Base-by-base conservation (phyloP, 106 monocot species). In the Allium sativum region DNA sequence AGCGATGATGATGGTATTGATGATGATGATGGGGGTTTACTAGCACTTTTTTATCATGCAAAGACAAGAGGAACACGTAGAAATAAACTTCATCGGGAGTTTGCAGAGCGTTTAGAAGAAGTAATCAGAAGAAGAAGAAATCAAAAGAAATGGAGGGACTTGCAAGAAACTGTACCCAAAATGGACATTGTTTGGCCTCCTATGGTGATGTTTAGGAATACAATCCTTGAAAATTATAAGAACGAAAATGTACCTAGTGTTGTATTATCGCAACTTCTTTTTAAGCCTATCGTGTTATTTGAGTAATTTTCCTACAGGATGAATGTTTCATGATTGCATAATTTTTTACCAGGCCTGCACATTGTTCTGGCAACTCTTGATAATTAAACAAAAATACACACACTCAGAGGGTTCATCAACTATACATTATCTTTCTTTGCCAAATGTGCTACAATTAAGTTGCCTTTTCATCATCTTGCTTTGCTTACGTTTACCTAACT, bases 131-230 rank as follows among this genome's bases (percentile, higher is more conserved):
- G 74, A 45, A 82, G 76, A 71, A 85, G 89, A n/a, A n/a, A n/a
- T n/a, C n/a, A n/a, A n/a, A n/a, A 53, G 68, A 55, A 89, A 66
- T 93, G 93, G 93, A 82, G 80, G 50, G 93, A 88, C 16, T 64
- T 93, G 22, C 68, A 52, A 4, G 82, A 80, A 50, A 69, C 76
- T 31, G 68, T 73, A 12, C 6, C 48, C 8, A 7, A 50, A 6
- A 11, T 6, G 11, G 48, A 50, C 13, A 89, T 93, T 44, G 83
- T 93, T 14, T 93, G 93, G 93, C 93, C 93, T 74, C 93, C 93
- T 21, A 93, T 89, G 85, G 93, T 89, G 9, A 64, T 89, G 42
- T 55, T 93, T 21, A 93, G 82, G 89, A 93, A 93, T 64, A 93
- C 93, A 7, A 13, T 66, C 42, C 79, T 93, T 42, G 89, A 82